Evolutionary conservation across 768 basidiomycete genomes (phyloP).

Genomic region (Clavaria fumosa): DNA sequence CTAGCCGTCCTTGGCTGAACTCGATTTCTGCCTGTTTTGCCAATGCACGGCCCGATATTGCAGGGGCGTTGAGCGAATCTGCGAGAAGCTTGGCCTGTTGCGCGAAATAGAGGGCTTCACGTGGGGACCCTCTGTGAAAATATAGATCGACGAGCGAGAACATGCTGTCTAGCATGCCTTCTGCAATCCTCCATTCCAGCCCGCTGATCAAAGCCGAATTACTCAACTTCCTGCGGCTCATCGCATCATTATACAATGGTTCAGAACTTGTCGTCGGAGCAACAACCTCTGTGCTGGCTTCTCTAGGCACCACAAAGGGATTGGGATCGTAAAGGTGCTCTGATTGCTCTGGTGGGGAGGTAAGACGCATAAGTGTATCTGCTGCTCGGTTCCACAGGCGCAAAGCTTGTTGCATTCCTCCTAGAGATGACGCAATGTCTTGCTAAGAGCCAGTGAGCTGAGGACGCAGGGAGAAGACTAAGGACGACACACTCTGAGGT

Average conservation of each 20-base stretch:
- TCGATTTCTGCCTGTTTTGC: constrained; percentile 56
- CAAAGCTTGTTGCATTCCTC: constrained; percentile 49
- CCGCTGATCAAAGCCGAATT: constrained; percentile 39
- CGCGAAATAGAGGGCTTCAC: constrained; percentile 76
- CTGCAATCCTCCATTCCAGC: constrained; percentile 62
- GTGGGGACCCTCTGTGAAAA: constrained; percentile 58
- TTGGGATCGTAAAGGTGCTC: no score
- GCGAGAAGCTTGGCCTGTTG: constrained; percentile 67
- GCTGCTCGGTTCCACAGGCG: constrained; percentile 71
- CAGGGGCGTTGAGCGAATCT: constrained; percentile 46
- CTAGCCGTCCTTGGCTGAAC: constrained; percentile 42
- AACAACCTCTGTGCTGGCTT: no score
- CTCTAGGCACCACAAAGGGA: no score
- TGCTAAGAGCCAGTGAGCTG: constrained; percentile 28
- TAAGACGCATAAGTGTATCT: constrained; percentile 48
- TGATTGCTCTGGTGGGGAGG: constrained; percentile 19
- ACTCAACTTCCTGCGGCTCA: constrained; percentile 17
- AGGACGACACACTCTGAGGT: constrained; percentile 34
- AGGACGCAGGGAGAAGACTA: constrained; percentile 1
- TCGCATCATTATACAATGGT: constrained; percentile 11
- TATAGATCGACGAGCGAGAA: constrained; percentile 54
- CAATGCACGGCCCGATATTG: constrained; percentile 48
- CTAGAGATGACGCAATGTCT: constrained; percentile 39
- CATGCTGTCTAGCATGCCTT: constrained; percentile 51
- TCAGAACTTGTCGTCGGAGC: constrained; percentile 16